Evolutionary conservation across 2,329 filamentous ascomycete genomes (phyloP).

Genomic region (Xylaria sp.): DNA sequence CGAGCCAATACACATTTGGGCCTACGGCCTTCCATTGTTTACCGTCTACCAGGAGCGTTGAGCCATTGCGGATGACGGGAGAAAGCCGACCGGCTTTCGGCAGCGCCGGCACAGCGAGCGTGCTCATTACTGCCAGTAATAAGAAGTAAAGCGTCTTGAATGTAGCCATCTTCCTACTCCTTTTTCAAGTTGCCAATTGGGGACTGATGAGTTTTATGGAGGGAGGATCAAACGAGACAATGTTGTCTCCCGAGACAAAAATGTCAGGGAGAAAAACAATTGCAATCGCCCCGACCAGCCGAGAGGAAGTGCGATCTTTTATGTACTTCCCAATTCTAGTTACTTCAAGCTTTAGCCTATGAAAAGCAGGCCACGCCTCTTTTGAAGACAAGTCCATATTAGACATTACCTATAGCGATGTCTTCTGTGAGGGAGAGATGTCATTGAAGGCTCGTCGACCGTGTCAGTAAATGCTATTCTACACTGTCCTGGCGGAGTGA

Average conservation of each 20-base stretch:
- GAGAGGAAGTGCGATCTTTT: slow-evolving; percentile 12
- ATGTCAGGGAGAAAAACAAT: neutral
- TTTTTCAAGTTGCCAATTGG: neutral
- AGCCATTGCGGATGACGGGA: slow-evolving; percentile 52
- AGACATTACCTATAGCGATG: slow-evolving; percentile 1
- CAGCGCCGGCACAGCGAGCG: slow-evolving; percentile 31
- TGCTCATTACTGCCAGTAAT: slow-evolving; percentile 34
- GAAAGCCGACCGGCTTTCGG: slow-evolving; percentile 36
- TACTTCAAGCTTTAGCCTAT: slow-evolving; percentile 13
- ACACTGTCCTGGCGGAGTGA: slow-evolving; percentile 19
- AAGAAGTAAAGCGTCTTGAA: slow-evolving; percentile 37
- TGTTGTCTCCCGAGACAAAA: neutral
- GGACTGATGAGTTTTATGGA: neutral
- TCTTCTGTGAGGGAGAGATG: slow-evolving; percentile 5
- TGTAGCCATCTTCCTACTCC: slow-evolving; percentile 21
- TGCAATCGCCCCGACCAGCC: neutral
- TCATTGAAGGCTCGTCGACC: slow-evolving; percentile 22
- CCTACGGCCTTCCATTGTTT: slow-evolving; percentile 58
- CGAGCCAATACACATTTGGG: slow-evolving; percentile 63
- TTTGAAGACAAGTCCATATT: neutral
- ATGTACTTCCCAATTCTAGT: slow-evolving; percentile 7
- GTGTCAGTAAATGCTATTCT: slow-evolving; percentile 1
- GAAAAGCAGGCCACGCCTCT: slow-evolving; percentile 8
- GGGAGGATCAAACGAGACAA: neutral
- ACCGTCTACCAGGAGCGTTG: slow-evolving; percentile 52